Percentiles rank a stretch among this genome's conserved stretches.
Conservation (phyloP, 208 protist species). For the Trypanosoma rangeli region DNA sequence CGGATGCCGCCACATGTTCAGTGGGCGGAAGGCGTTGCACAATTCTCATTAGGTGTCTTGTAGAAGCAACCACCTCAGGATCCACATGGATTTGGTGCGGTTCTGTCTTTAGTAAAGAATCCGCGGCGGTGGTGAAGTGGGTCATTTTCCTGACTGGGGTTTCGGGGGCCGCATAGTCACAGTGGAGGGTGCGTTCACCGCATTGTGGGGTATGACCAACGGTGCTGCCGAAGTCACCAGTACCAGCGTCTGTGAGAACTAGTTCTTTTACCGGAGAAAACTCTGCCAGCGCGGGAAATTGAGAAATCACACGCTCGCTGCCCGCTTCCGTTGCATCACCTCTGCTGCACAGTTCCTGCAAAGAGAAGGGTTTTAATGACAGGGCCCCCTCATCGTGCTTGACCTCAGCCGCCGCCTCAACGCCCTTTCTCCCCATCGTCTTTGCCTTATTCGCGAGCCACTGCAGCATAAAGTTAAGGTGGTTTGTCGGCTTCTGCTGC, state of each 20-base stretch:
- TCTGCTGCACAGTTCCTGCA: not conserved
- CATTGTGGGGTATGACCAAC: not conserved
- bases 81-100: not conserved
- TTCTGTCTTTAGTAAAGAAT: not conserved
- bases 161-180: not conserved
- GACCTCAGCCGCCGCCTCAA: not conserved
- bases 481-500: constrained; percentile 59
- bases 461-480: constrained; percentile 51
- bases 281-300: not conserved
- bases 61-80: constrained; percentile 1
- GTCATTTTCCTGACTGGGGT: not conserved
- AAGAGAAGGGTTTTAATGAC: not conserved
- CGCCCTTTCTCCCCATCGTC: constrained; percentile 26
- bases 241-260: not conserved
- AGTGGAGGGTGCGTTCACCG: not conserved
- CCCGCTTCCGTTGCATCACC: not conserved
- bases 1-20: constrained; percentile 53
- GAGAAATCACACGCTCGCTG: not conserved
- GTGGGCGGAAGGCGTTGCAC: constrained; percentile 47
- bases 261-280: constrained; percentile 19
- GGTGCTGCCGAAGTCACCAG: too few relatives aligned
- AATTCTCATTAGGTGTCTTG: constrained; percentile 34
- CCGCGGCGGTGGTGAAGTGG: not conserved
- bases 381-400: not conserved
- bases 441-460: constrained; percentile 50